These are phyloP conservation scores for Halophytophthora polymorphica DNA, from an alignment of 352 stramenopile genomes.

Conservation along the genomic window DNA sequence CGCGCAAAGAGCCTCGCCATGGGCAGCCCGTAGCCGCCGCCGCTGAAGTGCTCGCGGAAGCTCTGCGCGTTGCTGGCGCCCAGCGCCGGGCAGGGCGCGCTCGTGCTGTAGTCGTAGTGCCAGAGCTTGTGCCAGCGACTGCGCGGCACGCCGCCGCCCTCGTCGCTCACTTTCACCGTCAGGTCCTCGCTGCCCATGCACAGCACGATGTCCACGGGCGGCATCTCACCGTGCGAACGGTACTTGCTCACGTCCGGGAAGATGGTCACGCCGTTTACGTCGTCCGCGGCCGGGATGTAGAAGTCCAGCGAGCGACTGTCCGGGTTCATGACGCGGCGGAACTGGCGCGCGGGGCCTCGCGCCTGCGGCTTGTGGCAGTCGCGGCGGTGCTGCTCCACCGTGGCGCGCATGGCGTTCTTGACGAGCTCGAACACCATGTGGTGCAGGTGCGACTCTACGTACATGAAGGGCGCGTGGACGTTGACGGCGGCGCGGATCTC, in stretches of 20 bases:
- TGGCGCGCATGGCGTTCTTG: conserved; percentile 97
- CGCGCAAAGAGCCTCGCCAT: conserved; percentile 88
- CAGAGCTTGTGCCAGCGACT: conserved; percentile 95
- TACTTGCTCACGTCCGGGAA: conserved; percentile 55
- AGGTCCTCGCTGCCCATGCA: conserved; percentile 91
- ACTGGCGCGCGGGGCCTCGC: conserved; percentile 23
- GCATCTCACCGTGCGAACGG: conserved; percentile 39
- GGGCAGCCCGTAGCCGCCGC: conserved; percentile 92
- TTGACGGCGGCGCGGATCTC: conserved; percentile 39
- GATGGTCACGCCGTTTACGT: conserved; percentile 42
- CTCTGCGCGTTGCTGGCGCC: conserved; percentile 52
- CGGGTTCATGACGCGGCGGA: conserved; percentile 47
- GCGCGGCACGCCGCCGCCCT: conserved; percentile 94
- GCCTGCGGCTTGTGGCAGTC: conserved; percentile 40
- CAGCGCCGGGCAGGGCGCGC: conserved; percentile 36
- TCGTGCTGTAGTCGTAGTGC: conserved; percentile 98
- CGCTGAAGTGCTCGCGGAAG: conserved; percentile 81
- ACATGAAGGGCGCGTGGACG: conserved; percentile 48
- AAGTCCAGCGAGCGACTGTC: conserved; percentile 45
- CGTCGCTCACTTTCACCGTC: conserved; percentile 97
- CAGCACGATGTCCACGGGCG: conserved; percentile 95
- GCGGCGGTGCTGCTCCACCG: conserved; percentile 90
- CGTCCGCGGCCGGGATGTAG: conserved; percentile 41
- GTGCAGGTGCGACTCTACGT: conserved; percentile 64
- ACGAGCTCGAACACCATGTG: conserved; percentile 94